Evolutionary conservation across 768 basidiomycete genomes (phyloP).

Genomic region (Amanita molliuscula): DNA sequence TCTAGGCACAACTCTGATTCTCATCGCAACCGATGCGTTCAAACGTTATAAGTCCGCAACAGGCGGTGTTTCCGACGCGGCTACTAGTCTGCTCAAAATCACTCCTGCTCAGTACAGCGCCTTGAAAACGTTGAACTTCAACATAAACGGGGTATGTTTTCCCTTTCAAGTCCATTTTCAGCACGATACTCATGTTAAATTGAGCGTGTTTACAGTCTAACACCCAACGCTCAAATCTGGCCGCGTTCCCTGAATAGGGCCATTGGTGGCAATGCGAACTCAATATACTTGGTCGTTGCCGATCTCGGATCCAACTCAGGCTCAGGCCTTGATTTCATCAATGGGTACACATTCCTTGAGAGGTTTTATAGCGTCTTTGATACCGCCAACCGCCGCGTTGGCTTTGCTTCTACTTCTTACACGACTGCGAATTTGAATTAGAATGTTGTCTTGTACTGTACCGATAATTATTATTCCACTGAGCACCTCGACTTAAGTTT

Average conservation of each 20-base stretch:
- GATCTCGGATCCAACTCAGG: constrained; percentile 42
- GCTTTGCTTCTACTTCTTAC: constrained; percentile 43
- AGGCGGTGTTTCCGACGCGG: constrained; percentile 28
- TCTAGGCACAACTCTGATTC: constrained; percentile 38
- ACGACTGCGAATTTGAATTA: constrained; percentile 36
- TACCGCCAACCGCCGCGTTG: constrained; percentile 43
- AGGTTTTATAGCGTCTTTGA: constrained; percentile 64
- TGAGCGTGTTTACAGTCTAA: constrained; percentile 41
- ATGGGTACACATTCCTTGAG: constrained; percentile 28
- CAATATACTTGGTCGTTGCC: constrained; percentile 46
- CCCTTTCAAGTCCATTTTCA: background rate
- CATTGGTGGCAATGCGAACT: constrained; percentile 39
- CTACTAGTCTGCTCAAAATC: constrained; percentile 41
- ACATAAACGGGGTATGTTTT: constrained; percentile 33
- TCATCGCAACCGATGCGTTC: constrained; percentile 37
- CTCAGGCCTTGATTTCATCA: constrained; percentile 57
- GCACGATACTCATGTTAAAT: constrained; percentile 21
- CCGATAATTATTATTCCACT: too few species aligned
- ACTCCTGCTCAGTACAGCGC: constrained; percentile 38
- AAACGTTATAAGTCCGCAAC: constrained; percentile 32
- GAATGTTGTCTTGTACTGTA: too few species aligned
- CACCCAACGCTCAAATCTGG: constrained; percentile 62
- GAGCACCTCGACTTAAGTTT: too few species aligned
- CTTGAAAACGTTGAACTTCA: constrained; percentile 49
- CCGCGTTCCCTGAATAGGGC: constrained; percentile 45